Evolutionary conservation across 371 early-diverging fungal genomes (phyloP), one percentile per base, ranked within the genome.

Genomic region (Apophysomyces ossiformis): DNA sequence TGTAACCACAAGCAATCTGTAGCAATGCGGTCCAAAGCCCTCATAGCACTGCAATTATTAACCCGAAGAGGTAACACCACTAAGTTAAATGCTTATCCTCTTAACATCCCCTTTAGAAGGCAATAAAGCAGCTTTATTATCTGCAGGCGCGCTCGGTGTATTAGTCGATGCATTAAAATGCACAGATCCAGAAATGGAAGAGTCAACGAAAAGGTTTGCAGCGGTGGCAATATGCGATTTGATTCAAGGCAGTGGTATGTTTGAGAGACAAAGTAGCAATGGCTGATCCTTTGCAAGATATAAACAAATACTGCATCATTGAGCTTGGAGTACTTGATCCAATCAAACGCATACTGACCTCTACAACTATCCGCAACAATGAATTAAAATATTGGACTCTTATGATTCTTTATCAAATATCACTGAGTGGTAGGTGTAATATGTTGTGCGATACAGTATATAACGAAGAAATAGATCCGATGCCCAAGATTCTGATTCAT

Each of bases 331-430:
- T 92, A 15, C 56, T 93, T 39, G 85, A 86, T 12, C 79, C 88
- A 0, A 79, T 94, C 36, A 76, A 84, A 18, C 70, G 71, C 0
- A 87, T 91, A 61, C 72, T 94, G 37, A 77, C 82, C 26, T 78
- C 84, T 4, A 72, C 79, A 0, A 76, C 79, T 16, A 76, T 85
- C 16, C 87, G 83, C 7, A 90, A 89, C 61, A 92, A 88, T 60
- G 94, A 94, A 61, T 73, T 93, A 5, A 90, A 90, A 59, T 92
- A 92, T 63, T 94, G 93, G 93, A 85, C 89, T 5, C 69, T 94
- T 43, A 87, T 92, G 85, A 81, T 92, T 1, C 66, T 92, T 8
- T 91, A 93, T 69, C 92, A 93, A 68, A 73, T 94, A 4, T 85
- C 88, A 0, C 75, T 90, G 8, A 76, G 79, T 39, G 90, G 91